A percentile compares a stretch with the other conserved stretches of the same genome.
These are phyloP conservation scores for Apiotrichum laibachii DNA, from an alignment of 1,284 basidiomycete species.

Conservation along the genomic window DNA sequence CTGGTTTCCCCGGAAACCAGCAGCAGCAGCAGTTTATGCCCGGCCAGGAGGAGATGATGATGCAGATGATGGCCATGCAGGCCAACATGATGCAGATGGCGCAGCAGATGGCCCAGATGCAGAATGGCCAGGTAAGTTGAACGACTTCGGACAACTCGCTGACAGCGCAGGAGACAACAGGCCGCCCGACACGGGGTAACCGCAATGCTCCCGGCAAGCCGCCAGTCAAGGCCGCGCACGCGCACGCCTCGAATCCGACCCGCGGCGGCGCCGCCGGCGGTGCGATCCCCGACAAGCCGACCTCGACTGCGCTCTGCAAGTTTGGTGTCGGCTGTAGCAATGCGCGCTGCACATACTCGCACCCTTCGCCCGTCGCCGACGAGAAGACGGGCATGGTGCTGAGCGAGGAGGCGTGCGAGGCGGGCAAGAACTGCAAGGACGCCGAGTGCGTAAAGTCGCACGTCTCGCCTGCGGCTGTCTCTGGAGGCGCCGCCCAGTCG, in stretches of 20 bases:
- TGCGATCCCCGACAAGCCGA: constrained; percentile 51
- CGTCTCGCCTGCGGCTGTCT: constrained; percentile 75
- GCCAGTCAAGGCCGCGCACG: too few species aligned
- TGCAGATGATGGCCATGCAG: constrained; percentile 54
- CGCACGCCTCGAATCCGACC: too few species aligned
- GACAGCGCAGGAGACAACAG: constrained; percentile 15
- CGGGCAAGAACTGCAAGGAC: constrained; percentile 80
- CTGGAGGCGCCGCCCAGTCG: constrained; percentile 42
- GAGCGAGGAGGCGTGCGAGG: constrained; percentile 77
- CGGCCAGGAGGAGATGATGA: constrained; percentile 51
- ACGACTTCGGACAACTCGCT: neutral
- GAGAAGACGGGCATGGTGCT: constrained; percentile 87
- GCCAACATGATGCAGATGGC: constrained; percentile 53
- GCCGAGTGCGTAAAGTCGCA: constrained; percentile 85
- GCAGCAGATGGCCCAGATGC: constrained; percentile 51
- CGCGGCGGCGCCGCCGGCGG: constrained; percentile 13
- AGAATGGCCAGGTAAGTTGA: constrained; percentile 30
- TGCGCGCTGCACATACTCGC: constrained; percentile 77
- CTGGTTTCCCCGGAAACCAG: constrained; percentile 17
- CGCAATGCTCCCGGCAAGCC: constrained; percentile 27
- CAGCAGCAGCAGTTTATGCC: constrained; percentile 28
- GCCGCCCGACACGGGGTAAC: constrained; percentile 19
- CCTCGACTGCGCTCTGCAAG: constrained; percentile 68
- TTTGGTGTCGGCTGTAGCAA: constrained; percentile 85
- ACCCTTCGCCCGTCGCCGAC: constrained; percentile 88